Conservation (phyloP, 2,329 filamentous ascomycete species). For the Ascochyta pisi region DNA sequence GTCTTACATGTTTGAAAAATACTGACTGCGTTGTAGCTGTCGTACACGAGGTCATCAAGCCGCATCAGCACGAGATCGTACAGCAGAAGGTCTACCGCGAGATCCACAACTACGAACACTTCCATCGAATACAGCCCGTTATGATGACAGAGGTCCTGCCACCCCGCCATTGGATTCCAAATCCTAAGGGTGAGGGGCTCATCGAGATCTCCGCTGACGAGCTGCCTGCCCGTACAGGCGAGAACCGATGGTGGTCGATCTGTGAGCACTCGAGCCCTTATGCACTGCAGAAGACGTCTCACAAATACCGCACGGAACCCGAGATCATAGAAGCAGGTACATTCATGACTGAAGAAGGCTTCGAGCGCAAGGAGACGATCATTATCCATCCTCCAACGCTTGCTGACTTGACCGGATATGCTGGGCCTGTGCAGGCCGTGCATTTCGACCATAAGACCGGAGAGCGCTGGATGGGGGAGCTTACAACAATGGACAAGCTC, state of each 20-base stretch:
- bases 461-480: conserved; percentile 31
- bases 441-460: conserved; percentile 42
- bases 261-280: conserved; percentile 28
- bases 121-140: conserved; percentile 61
- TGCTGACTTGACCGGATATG: conserved; percentile 41
- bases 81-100: conserved; percentile 60
- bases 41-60: conserved; percentile 57
- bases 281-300: conserved; percentile 5
- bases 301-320: conserved; percentile 35
- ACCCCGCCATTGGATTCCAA: conserved; percentile 58
- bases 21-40: conserved; percentile 51
- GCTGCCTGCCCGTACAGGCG: conserved; percentile 44
- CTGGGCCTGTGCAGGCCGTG: conserved; percentile 36
- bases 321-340: conserved; percentile 51
- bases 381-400: conserved; percentile 56
- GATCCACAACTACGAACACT: conserved; percentile 61
- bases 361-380: conserved; percentile 52
- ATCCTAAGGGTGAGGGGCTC: conserved; percentile 44
- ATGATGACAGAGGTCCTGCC: conserved; percentile 61
- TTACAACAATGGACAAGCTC: conserved; percentile 31
- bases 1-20: neutral
- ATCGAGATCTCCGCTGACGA: conserved; percentile 56
- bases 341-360: conserved; percentile 51
- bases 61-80: conserved; percentile 54
- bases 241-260: conserved; percentile 40